These are phyloP conservation scores for Clohesyomyces aquaticus DNA, from an alignment of 495 filamentous ascomycete species.

Conservation along the genomic window DNA sequence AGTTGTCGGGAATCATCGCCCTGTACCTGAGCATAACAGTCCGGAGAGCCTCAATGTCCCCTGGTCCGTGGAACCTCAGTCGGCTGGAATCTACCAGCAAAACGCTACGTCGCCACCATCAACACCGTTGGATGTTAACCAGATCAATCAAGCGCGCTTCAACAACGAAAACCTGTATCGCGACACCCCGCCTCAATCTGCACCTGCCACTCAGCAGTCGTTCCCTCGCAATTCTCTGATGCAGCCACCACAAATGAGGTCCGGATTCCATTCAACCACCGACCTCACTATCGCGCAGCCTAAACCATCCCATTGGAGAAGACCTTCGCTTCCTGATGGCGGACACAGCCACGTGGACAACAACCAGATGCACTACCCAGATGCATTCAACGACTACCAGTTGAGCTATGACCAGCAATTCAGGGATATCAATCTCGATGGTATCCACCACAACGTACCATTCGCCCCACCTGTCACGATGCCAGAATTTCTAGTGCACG, in stretches of 20 bases:
- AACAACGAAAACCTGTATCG: constrained; percentile 37
- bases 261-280: constrained; percentile 30
- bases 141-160: constrained; percentile 35
- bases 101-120: constrained; percentile 46
- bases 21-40: constrained; percentile 40
- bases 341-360: constrained; percentile 16
- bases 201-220: constrained; percentile 47
- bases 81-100: constrained; percentile 17
- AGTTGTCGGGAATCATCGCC: constrained; percentile 30
- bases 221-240: constrained; percentile 40
- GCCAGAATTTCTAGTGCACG: constrained; percentile 38
- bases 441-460: constrained; percentile 32
- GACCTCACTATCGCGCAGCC: constrained; percentile 36
- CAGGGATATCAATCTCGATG: constrained; percentile 24
- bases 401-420: constrained; percentile 20
- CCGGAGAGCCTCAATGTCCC: constrained; percentile 28
- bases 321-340: constrained; percentile 38
- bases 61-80: constrained; percentile 34
- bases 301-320: constrained; percentile 39
- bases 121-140: constrained; percentile 45
- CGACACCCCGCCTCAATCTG: constrained; percentile 50
- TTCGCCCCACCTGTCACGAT: constrained; percentile 29
- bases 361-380: constrained; percentile 26
- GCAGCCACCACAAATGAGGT: constrained; percentile 32
- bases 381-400: constrained; percentile 13